phyloP scores from a whole-genome alignment of 164 flowering plant species.

The Hamamelis virginiana region DNA sequence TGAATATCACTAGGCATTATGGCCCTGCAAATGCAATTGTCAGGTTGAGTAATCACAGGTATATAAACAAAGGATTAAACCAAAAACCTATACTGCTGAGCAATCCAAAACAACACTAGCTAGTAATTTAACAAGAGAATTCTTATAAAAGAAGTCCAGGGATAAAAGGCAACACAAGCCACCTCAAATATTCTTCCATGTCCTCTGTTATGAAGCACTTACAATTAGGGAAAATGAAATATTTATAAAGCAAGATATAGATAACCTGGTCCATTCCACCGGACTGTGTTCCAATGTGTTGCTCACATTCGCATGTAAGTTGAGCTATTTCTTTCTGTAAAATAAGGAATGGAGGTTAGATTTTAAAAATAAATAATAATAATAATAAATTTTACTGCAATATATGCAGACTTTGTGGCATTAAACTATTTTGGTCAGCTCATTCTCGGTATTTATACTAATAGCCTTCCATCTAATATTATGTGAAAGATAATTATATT shows the following conservation, averaged over 20 bases:
- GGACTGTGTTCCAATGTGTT: slow-evolving; percentile 97
- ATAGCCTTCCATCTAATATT: background rate
- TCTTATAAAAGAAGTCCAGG: background rate
- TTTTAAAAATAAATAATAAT: background rate
- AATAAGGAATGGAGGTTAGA: slow-evolving; percentile 9
- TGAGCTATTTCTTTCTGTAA: slow-evolving; percentile 93
- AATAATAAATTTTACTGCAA: background rate
- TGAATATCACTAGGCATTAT: too few relatives aligned
- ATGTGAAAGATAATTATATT: background rate
- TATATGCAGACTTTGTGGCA: background rate
- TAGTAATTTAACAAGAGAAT: background rate
- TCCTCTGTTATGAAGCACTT: too few relatives aligned
- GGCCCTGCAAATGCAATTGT: too few relatives aligned
- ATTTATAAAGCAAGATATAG: background rate
- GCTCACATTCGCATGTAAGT: slow-evolving; percentile 92
- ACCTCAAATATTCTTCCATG: too few relatives aligned
- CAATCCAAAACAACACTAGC: background rate
- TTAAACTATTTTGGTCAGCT: background rate
- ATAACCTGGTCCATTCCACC: slow-evolving; percentile 99
- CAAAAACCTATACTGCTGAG: background rate
- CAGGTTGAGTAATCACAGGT: too few relatives aligned
- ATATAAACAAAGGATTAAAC: background rate
- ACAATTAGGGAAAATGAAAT: background rate
- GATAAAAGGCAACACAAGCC: background rate
- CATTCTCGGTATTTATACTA: background rate